phyloP scores from a whole-genome alignment of 805 yeast genomes.

The Yamadazyma kitorensis region DNA sequence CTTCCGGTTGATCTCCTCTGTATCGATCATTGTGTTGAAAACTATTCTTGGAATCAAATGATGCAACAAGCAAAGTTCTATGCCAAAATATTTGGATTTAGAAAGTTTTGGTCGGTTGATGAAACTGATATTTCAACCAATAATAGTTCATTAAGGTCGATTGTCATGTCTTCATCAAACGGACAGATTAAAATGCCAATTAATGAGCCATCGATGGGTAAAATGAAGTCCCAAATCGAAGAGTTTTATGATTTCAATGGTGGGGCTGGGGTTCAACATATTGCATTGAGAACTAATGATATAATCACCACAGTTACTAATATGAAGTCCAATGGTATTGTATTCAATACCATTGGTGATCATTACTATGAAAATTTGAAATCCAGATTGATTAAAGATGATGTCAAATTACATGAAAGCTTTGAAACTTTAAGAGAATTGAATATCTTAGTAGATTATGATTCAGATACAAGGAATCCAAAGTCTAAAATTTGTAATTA shows the following conservation, averaged over 20 bases:
- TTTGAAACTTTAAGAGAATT: constrained; percentile 47
- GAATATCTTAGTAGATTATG: constrained; percentile 73
- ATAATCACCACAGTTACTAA: constrained; percentile 55
- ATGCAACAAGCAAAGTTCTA: constrained; percentile 56
- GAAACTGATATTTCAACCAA: constrained; percentile 71
- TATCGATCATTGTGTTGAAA: constrained; percentile 85
- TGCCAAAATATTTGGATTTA: constrained; percentile 65
- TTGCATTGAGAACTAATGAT: constrained; percentile 65
- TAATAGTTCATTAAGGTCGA: constrained; percentile 65
- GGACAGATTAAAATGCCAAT: constrained; percentile 75
- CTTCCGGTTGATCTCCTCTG: too few species aligned
- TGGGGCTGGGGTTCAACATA: constrained; percentile 85
- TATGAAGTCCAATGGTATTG: constrained; percentile 61
- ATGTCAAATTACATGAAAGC: constrained; percentile 49
- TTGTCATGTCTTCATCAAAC: constrained; percentile 71
- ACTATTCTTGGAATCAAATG: constrained; percentile 70
- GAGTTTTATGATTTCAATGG: constrained; percentile 72
- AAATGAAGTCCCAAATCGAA: constrained; percentile 71
- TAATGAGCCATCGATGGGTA: constrained; percentile 77
- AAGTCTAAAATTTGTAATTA: constrained; percentile 49
- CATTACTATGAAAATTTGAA: constrained; percentile 54
- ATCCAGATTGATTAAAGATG: constrained; percentile 43
- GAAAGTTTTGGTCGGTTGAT: constrained; percentile 81
- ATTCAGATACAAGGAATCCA: constrained; percentile 41
- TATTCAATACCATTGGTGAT: constrained; percentile 60